These are phyloP conservation scores for Lachancea sp. DNA, from an alignment of 805 yeast genomes.

Conservation along the genomic window DNA sequence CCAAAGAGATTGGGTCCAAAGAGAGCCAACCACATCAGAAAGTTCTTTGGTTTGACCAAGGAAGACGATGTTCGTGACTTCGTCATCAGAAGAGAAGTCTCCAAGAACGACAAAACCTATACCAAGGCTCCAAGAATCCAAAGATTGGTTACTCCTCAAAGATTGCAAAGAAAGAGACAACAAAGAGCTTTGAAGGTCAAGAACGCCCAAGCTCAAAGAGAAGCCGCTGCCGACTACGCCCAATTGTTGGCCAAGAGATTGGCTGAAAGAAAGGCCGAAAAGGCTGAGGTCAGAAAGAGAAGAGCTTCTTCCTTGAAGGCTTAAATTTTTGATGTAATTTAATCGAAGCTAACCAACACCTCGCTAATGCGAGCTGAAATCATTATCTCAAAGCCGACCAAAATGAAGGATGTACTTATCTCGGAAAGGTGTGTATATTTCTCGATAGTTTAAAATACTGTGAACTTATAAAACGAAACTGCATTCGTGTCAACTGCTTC, in stretches of 20 bases:
- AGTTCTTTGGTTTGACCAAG: slow-evolving; percentile 82
- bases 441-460: slow-evolving; percentile 13
- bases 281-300: slow-evolving; percentile 98
- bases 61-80: slow-evolving; percentile 56
- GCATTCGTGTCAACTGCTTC: no score
- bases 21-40: slow-evolving; percentile 99
- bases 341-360: neutral
- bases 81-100: slow-evolving; percentile 97
- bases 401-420: slow-evolving; percentile 12
- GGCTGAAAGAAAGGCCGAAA: slow-evolving; percentile 96
- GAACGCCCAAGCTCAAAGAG: slow-evolving; percentile 98
- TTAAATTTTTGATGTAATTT: slow-evolving; percentile 35
- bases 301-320: slow-evolving; percentile 98
- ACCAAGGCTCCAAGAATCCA: slow-evolving; percentile 99
- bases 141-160: slow-evolving; percentile 98
- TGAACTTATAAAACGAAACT: slow-evolving; percentile 7
- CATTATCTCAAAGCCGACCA: slow-evolving; percentile 5
- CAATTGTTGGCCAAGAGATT: slow-evolving; percentile 97
- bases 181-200: slow-evolving; percentile 87
- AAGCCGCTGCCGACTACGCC: slow-evolving; percentile 99
- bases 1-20: slow-evolving; percentile 99
- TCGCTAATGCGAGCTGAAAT: slow-evolving; percentile 1
- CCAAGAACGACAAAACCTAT: slow-evolving; percentile 97
- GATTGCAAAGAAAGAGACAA: slow-evolving; percentile 98
- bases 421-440: slow-evolving; percentile 15